Evolutionary conservation across 2,329 filamentous ascomycete species (phyloP).

Genomic region (Stachybotrys echinatus): DNA sequence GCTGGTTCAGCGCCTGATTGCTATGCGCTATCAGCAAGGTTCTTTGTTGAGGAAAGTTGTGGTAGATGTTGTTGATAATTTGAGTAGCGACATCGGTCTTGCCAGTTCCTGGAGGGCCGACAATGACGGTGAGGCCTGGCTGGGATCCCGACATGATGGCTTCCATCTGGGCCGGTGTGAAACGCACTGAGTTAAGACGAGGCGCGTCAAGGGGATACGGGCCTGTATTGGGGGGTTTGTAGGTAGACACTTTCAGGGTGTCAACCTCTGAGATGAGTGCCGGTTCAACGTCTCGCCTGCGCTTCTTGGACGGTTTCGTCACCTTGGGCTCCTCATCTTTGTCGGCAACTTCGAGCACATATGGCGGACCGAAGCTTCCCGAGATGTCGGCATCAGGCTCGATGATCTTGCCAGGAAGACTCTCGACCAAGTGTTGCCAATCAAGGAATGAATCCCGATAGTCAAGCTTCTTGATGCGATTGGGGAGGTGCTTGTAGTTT

Average conservation of each 20-base stretch:
- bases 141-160: slow-evolving; percentile 92
- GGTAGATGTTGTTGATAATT: slow-evolving; percentile 98
- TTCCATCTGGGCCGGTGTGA: slow-evolving; percentile 86
- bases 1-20: slow-evolving; percentile 94
- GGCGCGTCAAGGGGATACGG: slow-evolving; percentile 84
- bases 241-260: slow-evolving; percentile 78
- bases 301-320: slow-evolving; percentile 72
- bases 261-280: slow-evolving; percentile 57
- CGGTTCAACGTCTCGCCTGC: slow-evolving; percentile 72
- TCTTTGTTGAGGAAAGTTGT: slow-evolving; percentile 90
- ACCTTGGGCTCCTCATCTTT: slow-evolving; percentile 45
- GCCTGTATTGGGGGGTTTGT: slow-evolving; percentile 81
- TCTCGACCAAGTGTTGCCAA: slow-evolving; percentile 90
- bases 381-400: slow-evolving; percentile 69
- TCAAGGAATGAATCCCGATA: slow-evolving; percentile 93
- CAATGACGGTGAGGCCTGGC: slow-evolving; percentile 86
- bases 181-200: slow-evolving; percentile 77
- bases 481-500: slow-evolving; percentile 76
- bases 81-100: slow-evolving; percentile 99
- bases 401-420: slow-evolving; percentile 79
- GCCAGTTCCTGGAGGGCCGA: slow-evolving; percentile 92
- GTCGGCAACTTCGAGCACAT: slow-evolving; percentile 67
- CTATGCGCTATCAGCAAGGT: slow-evolving; percentile 93
- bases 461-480: slow-evolving; percentile 73
- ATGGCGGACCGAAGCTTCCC: slow-evolving; percentile 79